Evolutionary conservation across 352 stramenopile species (phyloP).

Genomic region (Phytophthora pistaciae): DNA sequence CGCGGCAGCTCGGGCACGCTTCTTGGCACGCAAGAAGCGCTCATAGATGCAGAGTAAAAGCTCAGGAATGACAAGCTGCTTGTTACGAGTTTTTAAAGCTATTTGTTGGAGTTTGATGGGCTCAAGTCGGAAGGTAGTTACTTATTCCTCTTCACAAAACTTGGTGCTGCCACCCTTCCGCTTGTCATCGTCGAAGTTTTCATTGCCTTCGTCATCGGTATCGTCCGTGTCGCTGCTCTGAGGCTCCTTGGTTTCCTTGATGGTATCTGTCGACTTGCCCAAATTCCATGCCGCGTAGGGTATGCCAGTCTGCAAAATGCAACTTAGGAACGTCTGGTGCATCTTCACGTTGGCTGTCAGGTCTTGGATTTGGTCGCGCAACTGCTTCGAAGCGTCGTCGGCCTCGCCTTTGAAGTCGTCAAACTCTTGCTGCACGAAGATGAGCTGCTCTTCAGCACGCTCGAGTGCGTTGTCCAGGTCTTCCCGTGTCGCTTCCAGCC

Average conservation of each 20-base stretch:
- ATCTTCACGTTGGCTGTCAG: conserved; percentile 10
- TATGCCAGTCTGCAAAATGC: background rate
- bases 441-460: conserved; percentile 66
- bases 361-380: background rate
- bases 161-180: background rate
- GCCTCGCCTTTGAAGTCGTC: background rate
- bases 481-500: conserved; percentile 68
- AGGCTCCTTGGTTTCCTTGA: background rate
- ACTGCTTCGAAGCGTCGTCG: background rate
- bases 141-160: background rate
- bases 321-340: conserved; percentile 2
- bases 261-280: background rate
- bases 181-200: background rate
- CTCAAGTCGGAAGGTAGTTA: background rate
- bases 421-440: conserved; percentile 9
- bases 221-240: background rate
- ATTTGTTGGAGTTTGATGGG: too few relatives aligned
- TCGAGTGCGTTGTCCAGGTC: conserved; percentile 50
- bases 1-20: conserved; percentile 51
- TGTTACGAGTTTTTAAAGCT: too few relatives aligned
- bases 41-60: conserved; percentile 5
- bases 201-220: background rate
- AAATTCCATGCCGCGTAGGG: background rate
- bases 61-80: too few relatives aligned
- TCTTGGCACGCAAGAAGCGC: conserved; percentile 49